A percentile compares a stretch with the other conserved stretches of the same genome.
Evolutionary conservation across 139 green algal genomes (phyloP).

Genomic region (Chlorella vulgaris): DNA sequence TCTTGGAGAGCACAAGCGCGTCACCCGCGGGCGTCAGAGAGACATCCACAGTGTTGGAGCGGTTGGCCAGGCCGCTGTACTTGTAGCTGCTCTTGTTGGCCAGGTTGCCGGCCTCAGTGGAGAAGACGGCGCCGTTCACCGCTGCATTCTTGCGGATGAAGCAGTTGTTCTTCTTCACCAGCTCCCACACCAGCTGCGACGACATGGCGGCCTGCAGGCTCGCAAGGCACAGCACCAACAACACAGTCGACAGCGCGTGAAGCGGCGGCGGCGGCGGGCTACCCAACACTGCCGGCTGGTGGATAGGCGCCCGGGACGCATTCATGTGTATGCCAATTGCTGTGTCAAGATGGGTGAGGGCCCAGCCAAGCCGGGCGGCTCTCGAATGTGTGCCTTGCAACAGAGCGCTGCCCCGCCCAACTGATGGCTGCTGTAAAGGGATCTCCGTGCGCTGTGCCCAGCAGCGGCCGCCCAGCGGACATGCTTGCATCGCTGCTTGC

Average conservation of each 20-base stretch:
- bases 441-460: too few relatives aligned
- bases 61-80: constrained; percentile 69
- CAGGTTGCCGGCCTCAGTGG: constrained; percentile 76
- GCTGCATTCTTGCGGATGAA: constrained; percentile 67
- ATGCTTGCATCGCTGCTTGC: too few relatives aligned
- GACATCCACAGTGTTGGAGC: constrained; percentile 38
- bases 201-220: constrained; percentile 35
- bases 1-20: constrained; percentile 54
- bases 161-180: constrained; percentile 67
- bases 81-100: constrained; percentile 82
- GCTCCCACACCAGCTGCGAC: constrained; percentile 65
- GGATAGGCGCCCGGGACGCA: too few relatives aligned
- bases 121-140: constrained; percentile 55
- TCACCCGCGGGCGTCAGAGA: not conserved
- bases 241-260: not conserved
- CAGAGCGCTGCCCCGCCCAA: too few relatives aligned
- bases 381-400: too few relatives aligned
- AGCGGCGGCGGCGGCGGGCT: not conserved
- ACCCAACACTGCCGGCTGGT: too few relatives aligned
- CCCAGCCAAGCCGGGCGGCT: too few relatives aligned
- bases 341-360: too few relatives aligned
- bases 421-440: too few relatives aligned
- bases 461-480: too few relatives aligned
- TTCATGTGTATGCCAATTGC: too few relatives aligned
- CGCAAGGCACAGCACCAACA: not conserved